Percentiles rank a stretch among this genome's conserved stretches.
phyloP scores from a whole-genome alignment of 768 basidiomycete genomes.

The Coprinopsis strossmayeri region DNA sequence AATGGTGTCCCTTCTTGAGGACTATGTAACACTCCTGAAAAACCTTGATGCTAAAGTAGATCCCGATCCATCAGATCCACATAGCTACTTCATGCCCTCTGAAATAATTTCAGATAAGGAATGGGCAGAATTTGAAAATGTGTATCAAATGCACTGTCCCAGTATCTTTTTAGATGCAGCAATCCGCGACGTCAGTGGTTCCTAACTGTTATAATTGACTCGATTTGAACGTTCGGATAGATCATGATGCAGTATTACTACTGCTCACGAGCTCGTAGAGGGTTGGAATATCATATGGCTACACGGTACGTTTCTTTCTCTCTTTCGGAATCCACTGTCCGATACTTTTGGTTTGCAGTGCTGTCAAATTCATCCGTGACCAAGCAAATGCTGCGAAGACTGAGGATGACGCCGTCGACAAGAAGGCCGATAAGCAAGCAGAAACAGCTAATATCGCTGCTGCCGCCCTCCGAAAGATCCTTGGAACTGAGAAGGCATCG shows the following conservation, averaged over 20 bases:
- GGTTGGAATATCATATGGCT: conserved; percentile 86
- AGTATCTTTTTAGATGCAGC: conserved; percentile 71
- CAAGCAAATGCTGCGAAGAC: conserved; percentile 56
- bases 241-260: conserved; percentile 87
- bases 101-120: conserved; percentile 63
- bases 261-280: conserved; percentile 66
- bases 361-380: conserved; percentile 83
- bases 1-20: conserved; percentile 54
- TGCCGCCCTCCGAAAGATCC: conserved; percentile 55
- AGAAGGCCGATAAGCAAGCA: conserved; percentile 19
- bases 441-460: conserved; percentile 55
- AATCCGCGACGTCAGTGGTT: conserved; percentile 72
- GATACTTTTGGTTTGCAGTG: conserved; percentile 30
- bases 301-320: conserved; percentile 48
- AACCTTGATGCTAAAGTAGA: conserved; percentile 37
- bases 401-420: conserved; percentile 19
- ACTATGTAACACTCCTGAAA: conserved; percentile 52
- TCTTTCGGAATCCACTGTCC: not conserved
- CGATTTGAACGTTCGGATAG: too few relatives aligned
- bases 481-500: conserved; percentile 51
- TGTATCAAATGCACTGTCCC: conserved; percentile 87
- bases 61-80: conserved; percentile 18
- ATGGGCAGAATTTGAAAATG: conserved; percentile 82
- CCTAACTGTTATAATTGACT: too few relatives aligned
- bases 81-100: conserved; percentile 59